phyloP scores from a whole-genome alignment of 73 alveolate species.

The Blepharisma stoltei region DNA sequence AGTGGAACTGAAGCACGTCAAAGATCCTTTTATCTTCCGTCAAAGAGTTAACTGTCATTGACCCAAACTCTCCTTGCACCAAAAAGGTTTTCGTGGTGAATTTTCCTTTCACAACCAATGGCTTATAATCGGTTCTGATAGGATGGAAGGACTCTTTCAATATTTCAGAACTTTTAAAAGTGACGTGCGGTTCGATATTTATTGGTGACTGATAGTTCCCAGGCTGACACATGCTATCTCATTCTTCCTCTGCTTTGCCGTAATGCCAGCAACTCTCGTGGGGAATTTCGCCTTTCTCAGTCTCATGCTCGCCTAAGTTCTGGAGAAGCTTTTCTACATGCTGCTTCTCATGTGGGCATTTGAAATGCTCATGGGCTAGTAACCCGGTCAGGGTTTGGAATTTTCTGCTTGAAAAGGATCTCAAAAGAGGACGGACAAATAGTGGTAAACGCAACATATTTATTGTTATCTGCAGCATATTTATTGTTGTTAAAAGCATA shows the following conservation, averaged over 20 bases:
- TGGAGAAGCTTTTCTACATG: no score
- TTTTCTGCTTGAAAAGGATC: no score
- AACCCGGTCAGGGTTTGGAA: no score
- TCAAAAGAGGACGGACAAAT: no score
- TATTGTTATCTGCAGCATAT: no score
- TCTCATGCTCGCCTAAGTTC: no score
- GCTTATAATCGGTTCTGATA: background rate
- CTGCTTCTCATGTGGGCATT: no score
- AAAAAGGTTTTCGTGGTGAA: conserved; percentile 2
- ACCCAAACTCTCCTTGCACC: conserved; percentile 19
- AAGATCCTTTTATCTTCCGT: conserved; percentile 8
- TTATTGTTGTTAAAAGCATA: no score
- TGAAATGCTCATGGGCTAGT: no score
- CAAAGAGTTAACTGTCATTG: background rate
- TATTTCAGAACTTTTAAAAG: background rate
- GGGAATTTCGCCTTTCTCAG: no score
- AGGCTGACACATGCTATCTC: background rate
- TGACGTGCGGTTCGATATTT: background rate
- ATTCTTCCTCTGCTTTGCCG: background rate
- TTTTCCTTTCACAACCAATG: background rate
- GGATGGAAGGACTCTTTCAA: conserved; percentile 1
- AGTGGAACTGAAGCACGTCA: conserved; percentile 60
- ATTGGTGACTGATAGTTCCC: conserved; percentile 17
- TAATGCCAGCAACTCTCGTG: background rate
- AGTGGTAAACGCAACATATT: no score